Base-by-base conservation (phyloP, 2,329 filamentous ascomycete species). In the Aspergillus latus region DNA sequence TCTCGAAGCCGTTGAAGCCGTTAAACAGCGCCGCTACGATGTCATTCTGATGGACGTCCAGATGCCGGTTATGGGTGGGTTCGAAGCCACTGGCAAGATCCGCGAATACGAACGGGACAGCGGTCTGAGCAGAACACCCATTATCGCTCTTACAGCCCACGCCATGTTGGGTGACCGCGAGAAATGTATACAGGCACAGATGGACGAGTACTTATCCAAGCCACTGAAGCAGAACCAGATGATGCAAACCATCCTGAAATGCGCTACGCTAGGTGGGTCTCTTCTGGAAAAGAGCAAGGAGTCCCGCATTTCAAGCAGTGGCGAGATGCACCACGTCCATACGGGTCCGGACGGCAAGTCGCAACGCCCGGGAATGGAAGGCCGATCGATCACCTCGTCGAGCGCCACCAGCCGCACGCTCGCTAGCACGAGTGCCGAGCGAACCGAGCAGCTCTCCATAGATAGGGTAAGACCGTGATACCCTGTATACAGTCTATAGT, bases 31-130 rank as follows among this genome's bases (percentile, higher is more conserved):
- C 77, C 88, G 90, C 71, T 99, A 95, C 72, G 94, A 99, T 73
- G 90, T 96, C 59, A 94, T 99, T 62, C 82, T 99, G 48, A 99
- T 99, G 94, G 94, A 99, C 71, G 94, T 99, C 15, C 94, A 97
- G 73, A 99, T 99, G 94, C 94, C 94, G n/a, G 89, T 97, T 68
- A 97, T 97, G 92, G 94, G 94, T 71, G 94, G 94, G 44, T 97
- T 99, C 71, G 94, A 99, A 76, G 92, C 94, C 11, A 99, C 94
- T 3, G 90, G 87, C 64, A 96, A 96, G 79, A 99, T 99, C 64
- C 86, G 94, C 67, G 92, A 97, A 72, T 97, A 93, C 73, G 94
- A 99, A 74, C 86, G 88, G 58, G 89, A 87, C 62, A 84, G 90
- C 64, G 87, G 87, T 53, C 83, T 90, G 34, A 86, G 90, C 56